These are phyloP conservation scores for Globisporangium rhizosaccharum DNA, from an alignment of 352 stramenopile species.

Conservation along the genomic window DNA sequence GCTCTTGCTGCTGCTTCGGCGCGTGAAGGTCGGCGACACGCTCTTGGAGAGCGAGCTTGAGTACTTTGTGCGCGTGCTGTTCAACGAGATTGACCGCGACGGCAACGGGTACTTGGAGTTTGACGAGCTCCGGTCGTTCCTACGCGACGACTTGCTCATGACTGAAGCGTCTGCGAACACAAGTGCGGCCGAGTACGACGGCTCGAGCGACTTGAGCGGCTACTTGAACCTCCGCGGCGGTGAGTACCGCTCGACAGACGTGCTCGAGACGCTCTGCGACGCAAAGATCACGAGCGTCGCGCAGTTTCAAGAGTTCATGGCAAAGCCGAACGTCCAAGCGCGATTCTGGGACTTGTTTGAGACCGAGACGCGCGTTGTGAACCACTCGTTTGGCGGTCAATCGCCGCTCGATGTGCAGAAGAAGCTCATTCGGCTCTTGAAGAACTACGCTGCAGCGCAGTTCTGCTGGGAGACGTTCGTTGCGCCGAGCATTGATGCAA, in stretches of 20 bases:
- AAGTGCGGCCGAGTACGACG: constrained; percentile 21
- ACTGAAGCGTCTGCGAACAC: constrained; percentile 4
- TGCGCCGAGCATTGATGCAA: constrained; percentile 31
- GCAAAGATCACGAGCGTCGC: constrained; percentile 41
- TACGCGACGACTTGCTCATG: constrained; percentile 41
- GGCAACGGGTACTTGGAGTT: constrained; percentile 91
- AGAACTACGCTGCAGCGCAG: constrained; percentile 67
- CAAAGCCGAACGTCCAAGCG: constrained; percentile 34
- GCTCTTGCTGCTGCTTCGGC: constrained; percentile 50
- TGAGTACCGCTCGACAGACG: constrained; percentile 60
- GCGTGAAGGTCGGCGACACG: constrained; percentile 59
- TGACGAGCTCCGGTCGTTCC: constrained; percentile 89
- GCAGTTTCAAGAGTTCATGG: constrained; percentile 45
- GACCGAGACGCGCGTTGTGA: constrained; percentile 41
- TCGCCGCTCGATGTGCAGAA: constrained; percentile 59
- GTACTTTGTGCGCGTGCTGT: constrained; percentile 59
- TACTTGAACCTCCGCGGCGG: constrained; percentile 62
- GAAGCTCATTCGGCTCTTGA: constrained; percentile 63
- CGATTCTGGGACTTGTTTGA: constrained; percentile 65
- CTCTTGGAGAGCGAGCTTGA: constrained; percentile 61
- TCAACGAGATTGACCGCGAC: constrained; percentile 92
- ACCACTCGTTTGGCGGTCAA: constrained; percentile 31
- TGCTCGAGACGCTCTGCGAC: constrained; percentile 54
- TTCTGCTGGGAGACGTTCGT: constrained; percentile 57
- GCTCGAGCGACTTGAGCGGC: constrained; percentile 42